phyloP scores from a whole-genome alignment of 306 rosid species.

The Vigna unguiculata region DNA sequence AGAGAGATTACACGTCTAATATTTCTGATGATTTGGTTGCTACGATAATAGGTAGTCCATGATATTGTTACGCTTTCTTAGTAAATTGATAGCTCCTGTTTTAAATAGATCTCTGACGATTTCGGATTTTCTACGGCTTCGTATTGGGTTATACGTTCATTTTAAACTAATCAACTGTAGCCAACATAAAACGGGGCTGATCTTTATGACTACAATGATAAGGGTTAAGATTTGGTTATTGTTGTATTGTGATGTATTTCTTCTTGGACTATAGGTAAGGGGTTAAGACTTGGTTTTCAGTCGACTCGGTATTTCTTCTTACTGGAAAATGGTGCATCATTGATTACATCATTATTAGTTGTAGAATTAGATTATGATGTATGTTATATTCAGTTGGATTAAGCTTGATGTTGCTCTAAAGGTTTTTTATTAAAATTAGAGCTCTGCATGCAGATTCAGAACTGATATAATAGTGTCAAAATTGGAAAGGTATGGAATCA shows the following conservation, averaged over 20 bases:
- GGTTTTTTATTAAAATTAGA: background rate
- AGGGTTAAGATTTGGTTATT: background rate
- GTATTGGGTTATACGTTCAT: background rate
- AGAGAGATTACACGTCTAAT: background rate
- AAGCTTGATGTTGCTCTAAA: background rate
- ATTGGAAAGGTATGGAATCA: conserved; percentile 1
- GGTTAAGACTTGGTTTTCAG: background rate
- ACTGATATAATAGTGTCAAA: background rate
- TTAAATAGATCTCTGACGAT: conserved; percentile 1
- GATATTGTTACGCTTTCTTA: background rate
- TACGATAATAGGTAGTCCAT: background rate
- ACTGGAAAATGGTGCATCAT: conserved; percentile 4
- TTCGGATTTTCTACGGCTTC: background rate
- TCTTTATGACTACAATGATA: background rate
- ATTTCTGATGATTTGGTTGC: background rate
- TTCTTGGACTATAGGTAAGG: background rate
- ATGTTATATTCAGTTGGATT: conserved; percentile 12
- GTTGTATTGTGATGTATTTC: conserved; percentile 27
- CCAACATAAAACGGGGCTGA: background rate
- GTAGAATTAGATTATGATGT: background rate
- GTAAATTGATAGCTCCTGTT: background rate
- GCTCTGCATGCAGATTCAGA: conserved; percentile 3
- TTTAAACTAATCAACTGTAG: background rate
- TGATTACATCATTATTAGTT: background rate
- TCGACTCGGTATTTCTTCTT: background rate